Evolutionary conservation across 257 asterid species (phyloP), one percentile per base, ranked within the genome.

Genomic region (Lycium ferocissimum): DNA sequence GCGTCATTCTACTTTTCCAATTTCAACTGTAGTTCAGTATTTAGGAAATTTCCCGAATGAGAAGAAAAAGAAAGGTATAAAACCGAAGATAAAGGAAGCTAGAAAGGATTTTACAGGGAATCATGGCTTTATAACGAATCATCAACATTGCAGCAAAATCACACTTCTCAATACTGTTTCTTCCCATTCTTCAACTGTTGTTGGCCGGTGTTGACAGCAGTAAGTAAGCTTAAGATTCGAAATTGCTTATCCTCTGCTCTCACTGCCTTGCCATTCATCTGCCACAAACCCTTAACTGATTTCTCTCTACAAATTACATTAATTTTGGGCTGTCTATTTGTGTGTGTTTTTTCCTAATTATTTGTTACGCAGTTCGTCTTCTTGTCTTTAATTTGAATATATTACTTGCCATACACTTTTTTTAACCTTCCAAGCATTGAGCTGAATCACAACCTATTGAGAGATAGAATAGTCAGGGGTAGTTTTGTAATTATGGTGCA

Each of bases 311-410:
- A 45, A 73, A 73, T 73, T 73, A 4, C 0, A 73, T n/a, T 47
- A 45, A 47, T 73, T 47, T 47, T 75, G 20, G n/a, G 1, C 14
- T 49, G 81, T 49, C n/a, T 6, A 75, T 22, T 38, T 6, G 45
- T 22, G 70, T 75, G n/a, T 49, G 62, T 72, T 72, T 72, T 11
- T 72, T 47, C 10, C 17, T 73, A 20, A 47, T 45, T 47, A 11
- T 22, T 73, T 73, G 20, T 73, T 45, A 73, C 38, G 59, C n/a
- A 6, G 38, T 73, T 73, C 22, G 57, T 5, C 14, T 45, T 72
- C 10, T n/a, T 72, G 38, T 11, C 13, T 51, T 72, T 45, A n/a
- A 72, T 72, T 72, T 72, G 80, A 72, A 67, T 11, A 57, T 57
- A 14, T 57, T 57, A 57, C 20, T 15, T 56, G 0, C 59, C 12